Conservation (phyloP, 2,329 filamentous ascomycete species). For the Hypomyces perniciosus region DNA sequence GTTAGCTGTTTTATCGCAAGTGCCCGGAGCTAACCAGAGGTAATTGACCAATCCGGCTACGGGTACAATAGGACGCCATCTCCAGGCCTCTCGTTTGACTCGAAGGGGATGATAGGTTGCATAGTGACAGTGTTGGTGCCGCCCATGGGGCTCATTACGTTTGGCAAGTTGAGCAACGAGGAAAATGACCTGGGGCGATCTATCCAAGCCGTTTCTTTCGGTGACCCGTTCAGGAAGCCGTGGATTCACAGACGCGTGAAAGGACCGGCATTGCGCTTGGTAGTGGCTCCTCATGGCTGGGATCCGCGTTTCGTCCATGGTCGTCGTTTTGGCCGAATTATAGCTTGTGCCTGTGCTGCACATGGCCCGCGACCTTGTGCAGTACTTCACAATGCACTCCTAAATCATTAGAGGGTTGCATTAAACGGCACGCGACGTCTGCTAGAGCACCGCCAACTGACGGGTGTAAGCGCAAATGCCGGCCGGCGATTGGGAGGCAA, state of each 20-base stretch:
- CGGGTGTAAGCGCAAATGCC: not conserved
- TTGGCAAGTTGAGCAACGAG: not conserved
- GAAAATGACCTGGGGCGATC: not conserved
- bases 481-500: conserved; percentile 1
- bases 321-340: not conserved
- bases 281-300: not conserved
- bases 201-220: not conserved
- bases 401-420: conserved; percentile 4
- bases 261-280: not conserved
- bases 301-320: not conserved
- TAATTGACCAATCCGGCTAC: no score
- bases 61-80: no score
- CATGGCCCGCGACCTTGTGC: no score
- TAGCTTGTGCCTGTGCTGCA: not conserved
- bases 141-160: no score
- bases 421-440: conserved; percentile 5
- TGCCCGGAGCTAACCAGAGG: no score
- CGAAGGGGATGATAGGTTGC: no score
- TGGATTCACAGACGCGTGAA: not conserved
- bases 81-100: no score
- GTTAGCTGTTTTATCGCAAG: no score
- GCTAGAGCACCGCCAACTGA: not conserved
- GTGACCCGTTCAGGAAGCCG: not conserved
- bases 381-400: not conserved
- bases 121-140: no score